Base-by-base conservation (phyloP, 2,329 filamentous ascomycete genomes). In the Amphichorda felina region DNA sequence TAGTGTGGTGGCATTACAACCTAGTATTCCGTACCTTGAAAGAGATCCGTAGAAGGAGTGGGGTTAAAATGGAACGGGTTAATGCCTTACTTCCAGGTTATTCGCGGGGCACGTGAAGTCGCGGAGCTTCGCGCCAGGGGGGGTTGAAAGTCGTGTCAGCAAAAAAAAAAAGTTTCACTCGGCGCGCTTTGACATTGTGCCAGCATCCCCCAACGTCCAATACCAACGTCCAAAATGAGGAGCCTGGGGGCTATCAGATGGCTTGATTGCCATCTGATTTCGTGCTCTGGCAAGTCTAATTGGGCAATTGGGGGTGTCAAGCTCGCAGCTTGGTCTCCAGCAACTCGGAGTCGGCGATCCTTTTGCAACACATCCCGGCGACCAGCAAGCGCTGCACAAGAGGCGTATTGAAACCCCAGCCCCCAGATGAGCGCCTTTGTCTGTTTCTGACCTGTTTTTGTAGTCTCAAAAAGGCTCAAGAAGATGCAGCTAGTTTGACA, bases 381-480 rank as follows among this genome's bases (percentile, higher is more conserved):
- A 26, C 33, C 39, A 8, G 49, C 50, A 31, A 53, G 43, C 35
- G 60, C 57, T 38, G 61, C 61, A 29, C 59, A 62, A 41, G 60
- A 63, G 50, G 60, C 60, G 60, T 63, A 50, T 44, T 56, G 13
- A 21, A 10, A 17, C 19, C 8, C 22, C 10, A 11, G 21, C 6
- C 21, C 21, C 21, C 21, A 6, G 9, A 11, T 22, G 40, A 35
- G 26, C 45, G 50, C 14, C 49, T 41, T 28, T 27, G n/a, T 9
- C 4, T 9, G 21, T 6, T 6, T 24, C 6, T 6, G 6, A 24
- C 6, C 21, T 24, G 21, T 15, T 6, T 28, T 11, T 34, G 3
- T 25, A 62, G 58, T 36, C 53, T 75, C 42, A 66, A 62, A 45
- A 67, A 71, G 42, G 68, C 70, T 7, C 68, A 73, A 44, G 64